phyloP scores from a whole-genome alignment of 1,139 yeast genomes.

The Pichia sp. region DNA sequence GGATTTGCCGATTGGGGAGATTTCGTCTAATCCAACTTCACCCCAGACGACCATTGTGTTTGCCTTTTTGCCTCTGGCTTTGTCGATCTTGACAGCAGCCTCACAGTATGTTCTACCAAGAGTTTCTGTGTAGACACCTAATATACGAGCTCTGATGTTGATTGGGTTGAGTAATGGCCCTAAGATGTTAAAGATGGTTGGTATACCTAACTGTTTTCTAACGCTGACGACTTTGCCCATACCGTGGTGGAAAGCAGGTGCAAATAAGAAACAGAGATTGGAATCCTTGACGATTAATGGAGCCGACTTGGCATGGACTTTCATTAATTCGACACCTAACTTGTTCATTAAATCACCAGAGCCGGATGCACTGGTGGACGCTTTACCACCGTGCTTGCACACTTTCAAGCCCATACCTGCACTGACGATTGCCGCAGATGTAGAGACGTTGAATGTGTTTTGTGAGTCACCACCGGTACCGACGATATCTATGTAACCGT shows the following conservation, averaged over 20 bases:
- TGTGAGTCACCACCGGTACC: slow-evolving; percentile 99
- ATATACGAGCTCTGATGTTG: slow-evolving; percentile 73
- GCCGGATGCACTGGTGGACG: slow-evolving; percentile 90
- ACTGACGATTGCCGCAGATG: slow-evolving; percentile 91
- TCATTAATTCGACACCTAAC: slow-evolving; percentile 74
- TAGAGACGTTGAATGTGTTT: slow-evolving; percentile 93
- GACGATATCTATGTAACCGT: slow-evolving; percentile 80
- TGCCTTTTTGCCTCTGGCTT: slow-evolving; percentile 42
- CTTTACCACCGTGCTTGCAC: slow-evolving; percentile 96
- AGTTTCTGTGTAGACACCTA: slow-evolving; percentile 82
- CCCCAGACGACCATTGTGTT: slow-evolving; percentile 89
- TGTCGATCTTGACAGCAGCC: slow-evolving; percentile 63
- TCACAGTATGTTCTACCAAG: slow-evolving; percentile 84
- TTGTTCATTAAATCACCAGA: slow-evolving; percentile 83
- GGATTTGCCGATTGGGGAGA: slow-evolving; percentile 83
- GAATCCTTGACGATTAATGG: slow-evolving; percentile 57
- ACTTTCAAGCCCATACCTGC: slow-evolving; percentile 78
- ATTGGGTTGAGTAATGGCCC: slow-evolving; percentile 95
- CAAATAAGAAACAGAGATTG: slow-evolving; percentile 75
- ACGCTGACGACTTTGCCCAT: slow-evolving; percentile 83
- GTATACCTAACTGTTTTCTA: slow-evolving; percentile 76
- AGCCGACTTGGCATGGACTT: slow-evolving; percentile 64
- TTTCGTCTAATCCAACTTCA: slow-evolving; percentile 85
- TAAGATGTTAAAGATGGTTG: slow-evolving; percentile 88
- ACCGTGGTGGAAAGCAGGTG: slow-evolving; percentile 95